These are phyloP conservation scores for Dunaliella primolecta DNA, from an alignment of 139 green algal genomes.

Conservation along the genomic window DNA sequence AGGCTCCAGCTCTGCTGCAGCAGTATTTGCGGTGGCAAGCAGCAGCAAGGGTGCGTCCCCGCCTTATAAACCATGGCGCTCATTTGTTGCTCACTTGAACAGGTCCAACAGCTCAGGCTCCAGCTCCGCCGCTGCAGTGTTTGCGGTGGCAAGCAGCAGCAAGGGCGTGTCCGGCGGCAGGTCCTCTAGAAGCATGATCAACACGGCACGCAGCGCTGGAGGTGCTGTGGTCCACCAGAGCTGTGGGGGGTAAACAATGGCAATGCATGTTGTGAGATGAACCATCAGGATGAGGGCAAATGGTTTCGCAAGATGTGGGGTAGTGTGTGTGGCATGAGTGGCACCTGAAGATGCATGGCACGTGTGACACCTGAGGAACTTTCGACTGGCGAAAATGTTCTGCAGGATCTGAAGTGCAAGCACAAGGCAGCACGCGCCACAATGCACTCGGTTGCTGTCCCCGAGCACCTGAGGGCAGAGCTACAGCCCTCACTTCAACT, in stretches of 20 bases:
- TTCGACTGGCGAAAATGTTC: neutral
- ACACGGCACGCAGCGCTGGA: conserved; percentile 62
- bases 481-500: no score
- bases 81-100: conserved; percentile 2
- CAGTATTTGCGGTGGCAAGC: neutral
- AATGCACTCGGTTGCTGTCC: no score
- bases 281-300: neutral
- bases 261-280: neutral
- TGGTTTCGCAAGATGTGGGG: neutral
- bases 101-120: conserved; percentile 34
- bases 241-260: conserved; percentile 10
- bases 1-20: conserved; percentile 42
- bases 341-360: neutral
- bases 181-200: conserved; percentile 81
- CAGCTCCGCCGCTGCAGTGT: conserved; percentile 48
- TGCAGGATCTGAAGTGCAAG: neutral
- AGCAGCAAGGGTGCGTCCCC: neutral
- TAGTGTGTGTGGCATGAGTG: neutral
- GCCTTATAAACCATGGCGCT: neutral
- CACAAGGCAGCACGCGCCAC: conserved; percentile 33
- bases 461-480: no score
- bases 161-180: conserved; percentile 77
- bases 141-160: conserved; percentile 81
- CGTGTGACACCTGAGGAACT: neutral
- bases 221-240: conserved; percentile 72